Conservation (phyloP, 2,329 filamentous ascomycete species). For the Stachybotrys elegans region DNA sequence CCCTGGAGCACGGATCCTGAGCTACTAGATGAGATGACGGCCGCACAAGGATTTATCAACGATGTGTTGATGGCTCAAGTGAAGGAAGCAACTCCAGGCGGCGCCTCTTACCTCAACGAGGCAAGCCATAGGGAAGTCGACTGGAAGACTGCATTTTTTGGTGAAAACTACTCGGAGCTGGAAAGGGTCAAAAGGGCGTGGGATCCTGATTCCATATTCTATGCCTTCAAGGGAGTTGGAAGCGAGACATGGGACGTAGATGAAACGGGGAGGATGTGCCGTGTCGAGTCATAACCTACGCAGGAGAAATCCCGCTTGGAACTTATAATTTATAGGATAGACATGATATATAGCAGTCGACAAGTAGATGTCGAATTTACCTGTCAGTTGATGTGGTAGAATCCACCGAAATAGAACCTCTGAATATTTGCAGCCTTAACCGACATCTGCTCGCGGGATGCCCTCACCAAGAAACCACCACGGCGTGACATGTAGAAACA, state of each 20-base stretch:
- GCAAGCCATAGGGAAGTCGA: slow-evolving; percentile 38
- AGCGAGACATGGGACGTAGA: slow-evolving; percentile 43
- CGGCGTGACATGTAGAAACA: too few relatives aligned
- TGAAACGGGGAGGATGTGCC: slow-evolving; percentile 36
- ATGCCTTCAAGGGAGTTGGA: slow-evolving; percentile 43
- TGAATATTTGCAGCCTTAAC: too few relatives aligned
- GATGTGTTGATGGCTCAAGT: slow-evolving; percentile 18
- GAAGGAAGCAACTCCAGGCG: slow-evolving; percentile 30
- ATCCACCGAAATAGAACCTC: too few relatives aligned
- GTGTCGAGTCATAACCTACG: too few relatives aligned
- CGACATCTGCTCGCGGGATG: too few relatives aligned
- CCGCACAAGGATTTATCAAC: slow-evolving; percentile 23
- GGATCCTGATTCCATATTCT: slow-evolving; percentile 41
- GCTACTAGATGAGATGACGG: slow-evolving; percentile 21
- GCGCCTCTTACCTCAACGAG: slow-evolving; percentile 47
- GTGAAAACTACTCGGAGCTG: slow-evolving; percentile 36
- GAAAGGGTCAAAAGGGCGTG: slow-evolving; percentile 43
- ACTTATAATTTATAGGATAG: too few relatives aligned
- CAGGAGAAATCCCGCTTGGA: too few relatives aligned
- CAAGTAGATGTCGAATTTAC: too few relatives aligned
- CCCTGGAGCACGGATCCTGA: slow-evolving; percentile 21
- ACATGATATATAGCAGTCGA: too few relatives aligned
- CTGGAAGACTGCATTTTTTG: slow-evolving; percentile 41
- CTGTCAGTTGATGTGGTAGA: too few relatives aligned
- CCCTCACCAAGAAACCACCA: too few relatives aligned